Evolutionary conservation across 2,329 filamentous ascomycete species (phyloP).

Genomic region (Colletotrichum sp.): DNA sequence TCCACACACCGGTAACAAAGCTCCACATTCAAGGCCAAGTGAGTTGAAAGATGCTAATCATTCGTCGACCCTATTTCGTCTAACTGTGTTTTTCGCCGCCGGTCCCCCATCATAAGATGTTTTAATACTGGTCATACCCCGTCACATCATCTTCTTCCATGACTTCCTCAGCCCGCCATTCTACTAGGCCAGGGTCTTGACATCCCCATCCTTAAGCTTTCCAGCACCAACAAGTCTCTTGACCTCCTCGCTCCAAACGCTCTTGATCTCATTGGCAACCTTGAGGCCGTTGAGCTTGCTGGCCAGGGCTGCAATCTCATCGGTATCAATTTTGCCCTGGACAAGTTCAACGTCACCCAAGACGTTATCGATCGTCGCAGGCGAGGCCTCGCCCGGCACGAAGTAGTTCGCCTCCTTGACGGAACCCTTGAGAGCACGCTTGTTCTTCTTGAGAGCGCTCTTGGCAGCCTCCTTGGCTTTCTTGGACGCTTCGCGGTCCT

Average conservation of each 20-base stretch:
- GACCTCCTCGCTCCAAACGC: conserved; percentile 78
- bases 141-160: not conserved
- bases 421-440: conserved; percentile 90
- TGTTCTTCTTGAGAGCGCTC: conserved; percentile 99
- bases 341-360: conserved; percentile 86
- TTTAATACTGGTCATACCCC: not conserved
- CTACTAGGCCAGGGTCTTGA: conserved; percentile 64
- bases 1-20: not conserved
- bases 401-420: conserved; percentile 99
- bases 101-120: not conserved
- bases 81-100: not conserved
- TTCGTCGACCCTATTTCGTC: not conserved
- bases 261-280: conserved; percentile 84
- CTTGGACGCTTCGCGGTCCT: conserved; percentile 81
- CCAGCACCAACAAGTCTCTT: conserved; percentile 79
- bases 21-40: not conserved
- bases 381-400: conserved; percentile 71
- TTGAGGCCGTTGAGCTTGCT: conserved; percentile 81
- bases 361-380: conserved; percentile 80
- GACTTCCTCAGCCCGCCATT: not conserved
- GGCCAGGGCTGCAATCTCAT: conserved; percentile 86
- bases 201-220: conserved; percentile 85
- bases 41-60: not conserved
- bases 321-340: conserved; percentile 86
- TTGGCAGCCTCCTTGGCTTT: conserved; percentile 99